Base-by-base conservation (phyloP, 345 rosid species). In the Lepidium aucheri region DNA sequence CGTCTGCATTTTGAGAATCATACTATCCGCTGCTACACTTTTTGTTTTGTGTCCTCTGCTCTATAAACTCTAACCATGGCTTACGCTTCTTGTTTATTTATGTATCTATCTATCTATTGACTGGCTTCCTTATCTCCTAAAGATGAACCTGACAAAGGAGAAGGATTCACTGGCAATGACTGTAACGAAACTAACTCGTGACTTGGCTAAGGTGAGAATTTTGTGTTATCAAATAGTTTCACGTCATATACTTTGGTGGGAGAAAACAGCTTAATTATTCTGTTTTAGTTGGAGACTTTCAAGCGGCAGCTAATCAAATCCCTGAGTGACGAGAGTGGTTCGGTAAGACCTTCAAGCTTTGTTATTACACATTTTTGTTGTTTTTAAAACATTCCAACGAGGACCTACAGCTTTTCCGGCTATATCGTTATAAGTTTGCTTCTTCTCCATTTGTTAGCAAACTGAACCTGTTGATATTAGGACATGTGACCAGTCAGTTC, bases 221-320 rank as follows among this genome's bases (percentile, higher is more conserved):
- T 65, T 53, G 34, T 28, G 0, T 44, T n/a, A 3, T 17, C 4
- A 44, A 18, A 13, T 47, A 22, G 36, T 24, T 60, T 49, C 13
- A n/a, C 13, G 36, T 54, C 9, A 7, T 46, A 11, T 43, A 34
- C 16, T 18, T 20, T 40, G 12, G n/a, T 9, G 34, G 20, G 9
- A 52, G n/a, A 51, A 30, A 30, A 30, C 22, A 13, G 34, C 42
- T 66, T 66, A 30, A 43, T 41, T 26, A 40, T 46, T 62, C 16
- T 24, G 0, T 26, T 49, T 57, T 52, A 90, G 99, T 74, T 94
- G 77, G 97, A 94, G 80, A 81, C 89, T 4, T 94, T 94, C 81
- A 94, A 90, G 87, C 77, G 90, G 68, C 99, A 94, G 73, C 75
- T 94, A 75, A 84, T 94, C 95, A 92, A 81, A 72, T 94, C 99